phyloP scores from a whole-genome alignment of 306 rosid species.

The Acmispon strigosus region DNA sequence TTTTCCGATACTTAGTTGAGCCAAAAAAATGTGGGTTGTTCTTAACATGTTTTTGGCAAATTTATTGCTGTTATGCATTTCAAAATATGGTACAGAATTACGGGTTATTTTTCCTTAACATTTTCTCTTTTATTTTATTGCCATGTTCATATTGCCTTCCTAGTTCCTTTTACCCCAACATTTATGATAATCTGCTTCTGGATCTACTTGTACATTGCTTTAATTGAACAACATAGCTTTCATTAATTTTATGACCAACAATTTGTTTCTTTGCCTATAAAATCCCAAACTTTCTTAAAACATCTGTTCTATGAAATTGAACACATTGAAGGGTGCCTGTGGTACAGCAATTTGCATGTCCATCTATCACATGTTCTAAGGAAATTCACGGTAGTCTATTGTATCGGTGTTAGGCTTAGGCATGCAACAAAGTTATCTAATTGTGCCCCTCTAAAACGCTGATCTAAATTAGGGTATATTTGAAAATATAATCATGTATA shows the following conservation, averaged over 20 bases:
- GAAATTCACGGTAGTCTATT: background rate
- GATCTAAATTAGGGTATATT: no score
- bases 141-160: background rate
- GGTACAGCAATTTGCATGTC: background rate
- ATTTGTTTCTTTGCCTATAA: background rate
- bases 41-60: background rate
- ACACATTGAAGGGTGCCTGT: background rate
- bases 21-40: background rate
- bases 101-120: conserved; percentile 1
- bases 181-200: background rate
- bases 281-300: background rate
- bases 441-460: no score
- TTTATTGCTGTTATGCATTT: background rate
- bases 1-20: background rate
- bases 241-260: background rate
- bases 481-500: no score
- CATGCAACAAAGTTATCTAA: background rate
- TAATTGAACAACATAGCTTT: background rate
- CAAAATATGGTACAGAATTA: background rate
- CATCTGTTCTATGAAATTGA: background rate
- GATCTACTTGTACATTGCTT: background rate
- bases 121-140: background rate
- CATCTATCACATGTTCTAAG: background rate
- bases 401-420: background rate
- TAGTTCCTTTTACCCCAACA: background rate